These are phyloP conservation scores for Panaeolus cyanescens DNA, from an alignment of 768 basidiomycete genomes.

Conservation along the genomic window DNA sequence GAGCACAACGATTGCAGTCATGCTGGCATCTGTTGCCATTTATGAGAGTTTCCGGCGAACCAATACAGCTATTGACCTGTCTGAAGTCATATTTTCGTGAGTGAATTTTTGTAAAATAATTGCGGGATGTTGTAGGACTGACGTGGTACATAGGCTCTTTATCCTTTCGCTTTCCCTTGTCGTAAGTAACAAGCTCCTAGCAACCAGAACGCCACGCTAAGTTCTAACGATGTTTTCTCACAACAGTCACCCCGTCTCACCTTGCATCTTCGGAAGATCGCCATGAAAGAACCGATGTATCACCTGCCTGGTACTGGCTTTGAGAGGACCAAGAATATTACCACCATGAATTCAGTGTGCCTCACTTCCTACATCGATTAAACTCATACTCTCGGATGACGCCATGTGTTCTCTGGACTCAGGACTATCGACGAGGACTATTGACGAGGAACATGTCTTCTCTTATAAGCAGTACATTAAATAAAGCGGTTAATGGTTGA, in stretches of 20 bases:
- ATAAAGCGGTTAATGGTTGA: too few relatives aligned
- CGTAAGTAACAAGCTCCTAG: not conserved
- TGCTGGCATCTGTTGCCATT: not conserved
- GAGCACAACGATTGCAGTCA: not conserved
- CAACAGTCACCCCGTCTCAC: not conserved
- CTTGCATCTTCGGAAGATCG: not conserved
- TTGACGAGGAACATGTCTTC: too few relatives aligned
- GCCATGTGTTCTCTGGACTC: not conserved
- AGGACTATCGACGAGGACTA: not conserved
- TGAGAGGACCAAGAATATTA: not conserved
- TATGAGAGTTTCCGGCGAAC: not conserved
- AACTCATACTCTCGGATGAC: not conserved
- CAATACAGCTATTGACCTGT: not conserved
- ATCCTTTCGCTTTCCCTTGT: not conserved
- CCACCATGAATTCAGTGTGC: not conserved
- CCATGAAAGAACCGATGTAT: not conserved
- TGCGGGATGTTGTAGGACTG: not conserved
- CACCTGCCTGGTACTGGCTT: not conserved
- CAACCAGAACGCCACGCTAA: not conserved
- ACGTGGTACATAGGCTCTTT: not conserved
- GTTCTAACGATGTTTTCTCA: not conserved
- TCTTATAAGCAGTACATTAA: too few relatives aligned
- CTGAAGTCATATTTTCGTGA: not conserved
- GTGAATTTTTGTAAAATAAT: not conserved
- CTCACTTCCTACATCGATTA: not conserved